These are phyloP conservation scores for Pyrus communis DNA, from an alignment of 306 rosid genomes.

Conservation along the genomic window DNA sequence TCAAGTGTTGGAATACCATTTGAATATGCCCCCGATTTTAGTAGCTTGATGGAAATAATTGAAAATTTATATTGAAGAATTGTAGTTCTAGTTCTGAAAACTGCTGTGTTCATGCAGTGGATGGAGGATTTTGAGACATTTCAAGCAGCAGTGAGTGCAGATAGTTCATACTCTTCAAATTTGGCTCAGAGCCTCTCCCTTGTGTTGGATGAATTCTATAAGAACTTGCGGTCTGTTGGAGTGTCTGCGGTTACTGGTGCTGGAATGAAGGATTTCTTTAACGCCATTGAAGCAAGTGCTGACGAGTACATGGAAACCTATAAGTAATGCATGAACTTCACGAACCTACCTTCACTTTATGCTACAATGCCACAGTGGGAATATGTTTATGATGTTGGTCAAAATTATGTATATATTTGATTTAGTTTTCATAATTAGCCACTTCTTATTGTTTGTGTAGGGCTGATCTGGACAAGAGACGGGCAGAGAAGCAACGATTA, in stretches of 20 bases:
- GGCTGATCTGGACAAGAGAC: slow-evolving; percentile 81
- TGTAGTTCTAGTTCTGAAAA: background rate
- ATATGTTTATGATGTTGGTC: background rate
- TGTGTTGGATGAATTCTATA: slow-evolving; percentile 77
- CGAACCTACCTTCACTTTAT: background rate
- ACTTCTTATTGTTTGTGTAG: slow-evolving; percentile 25
- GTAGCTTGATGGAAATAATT: background rate
- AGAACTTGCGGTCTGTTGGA: slow-evolving; percentile 69
- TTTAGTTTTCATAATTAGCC: background rate
- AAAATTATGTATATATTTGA: background rate
- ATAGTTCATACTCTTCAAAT: slow-evolving; percentile 49
- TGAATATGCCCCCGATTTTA: background rate
- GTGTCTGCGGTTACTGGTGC: slow-evolving; percentile 78
- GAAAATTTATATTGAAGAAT: background rate
- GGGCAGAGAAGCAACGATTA: slow-evolving; percentile 61
- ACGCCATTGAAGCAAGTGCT: slow-evolving; percentile 63
- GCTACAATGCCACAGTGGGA: background rate
- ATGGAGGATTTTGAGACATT: slow-evolving; percentile 85
- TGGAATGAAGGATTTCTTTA: slow-evolving; percentile 70
- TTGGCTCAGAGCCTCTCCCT: slow-evolving; percentile 73
- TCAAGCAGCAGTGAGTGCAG: slow-evolving; percentile 60
- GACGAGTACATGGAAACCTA: slow-evolving; percentile 75
- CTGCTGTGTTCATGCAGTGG: slow-evolving; percentile 46
- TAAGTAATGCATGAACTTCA: slow-evolving; percentile 36
- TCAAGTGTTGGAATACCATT: background rate